Conservation (phyloP, 805 yeast species). For the Barnettozyma salicaria region DNA sequence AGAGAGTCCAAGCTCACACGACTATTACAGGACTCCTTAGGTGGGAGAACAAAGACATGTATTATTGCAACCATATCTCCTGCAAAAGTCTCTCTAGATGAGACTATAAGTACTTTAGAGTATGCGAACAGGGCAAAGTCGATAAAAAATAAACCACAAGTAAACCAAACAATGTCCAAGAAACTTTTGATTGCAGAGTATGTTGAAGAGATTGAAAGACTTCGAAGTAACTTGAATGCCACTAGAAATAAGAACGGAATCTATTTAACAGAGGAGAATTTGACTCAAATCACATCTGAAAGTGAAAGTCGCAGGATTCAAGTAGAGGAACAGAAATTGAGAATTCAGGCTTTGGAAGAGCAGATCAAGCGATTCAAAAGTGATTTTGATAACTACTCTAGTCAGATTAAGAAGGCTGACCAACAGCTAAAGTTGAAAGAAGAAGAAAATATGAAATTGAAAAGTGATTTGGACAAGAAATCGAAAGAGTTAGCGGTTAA, state of each 20-base stretch:
- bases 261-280: conserved; percentile 49
- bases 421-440: conserved; percentile 13
- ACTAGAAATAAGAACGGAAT: conserved; percentile 63
- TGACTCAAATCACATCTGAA: conserved; percentile 37
- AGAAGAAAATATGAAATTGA: conserved; percentile 6
- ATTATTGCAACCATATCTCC: conserved; percentile 82
- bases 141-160: conserved; percentile 63
- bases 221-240: conserved; percentile 56
- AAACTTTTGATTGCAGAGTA: conserved; percentile 47
- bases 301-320: conserved; percentile 43
- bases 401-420: conserved; percentile 19
- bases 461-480: conserved; percentile 9
- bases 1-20: conserved; percentile 79
- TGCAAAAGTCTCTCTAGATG: conserved; percentile 63
- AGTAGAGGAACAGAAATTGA: conserved; percentile 45
- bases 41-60: conserved; percentile 78
- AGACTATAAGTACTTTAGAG: conserved; percentile 73
- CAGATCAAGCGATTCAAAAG: conserved; percentile 38
- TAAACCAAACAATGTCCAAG: conserved; percentile 54
- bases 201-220: conserved; percentile 47
- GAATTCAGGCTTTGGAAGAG: conserved; percentile 42
- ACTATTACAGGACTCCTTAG: conserved; percentile 73
- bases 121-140: conserved; percentile 80
- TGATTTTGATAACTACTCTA: conserved; percentile 34
- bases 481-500: conserved; percentile 5